Evolutionary conservation across 768 basidiomycete genomes (phyloP), one percentile per base, ranked within the genome.

Genomic region (Amanita molliuscula): DNA sequence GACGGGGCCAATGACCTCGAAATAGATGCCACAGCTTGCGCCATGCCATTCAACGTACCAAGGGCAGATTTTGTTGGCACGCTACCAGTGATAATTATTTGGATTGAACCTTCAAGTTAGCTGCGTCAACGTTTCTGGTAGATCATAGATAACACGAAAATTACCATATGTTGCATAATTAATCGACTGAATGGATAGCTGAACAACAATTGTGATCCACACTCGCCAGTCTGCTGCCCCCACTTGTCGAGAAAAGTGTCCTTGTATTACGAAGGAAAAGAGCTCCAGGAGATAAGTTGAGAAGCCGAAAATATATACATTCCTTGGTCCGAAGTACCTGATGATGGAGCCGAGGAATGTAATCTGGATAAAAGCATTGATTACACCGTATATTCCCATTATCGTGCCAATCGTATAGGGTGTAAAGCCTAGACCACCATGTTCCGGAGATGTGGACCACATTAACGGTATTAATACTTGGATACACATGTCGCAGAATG

Each of bases 401-500:
- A 79, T 73, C 11, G 65, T 62, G 10, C 82, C 82, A 26, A 84
- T 82, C 4, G 57, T 57, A 18, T 68, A 68, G 2, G 79, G 73
- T 25, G 69, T 60, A 34, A 81, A 63, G 9, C 78, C 78, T n/a
- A 82, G 69, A 0, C 81, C 82, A 16, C 82, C 81, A 4, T 73
- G 60, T 6, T 61, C 59, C 41, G 76, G 60, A 1, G 83, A 76
- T 0, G 79, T 79, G 20, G 77, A 74, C 50, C 61, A 66, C 49
- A 68, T 54, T 20, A 68, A 59, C 6, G 65, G 64, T 5, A 26
- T 5, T 23, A 47, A 25, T 11, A 38, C 46, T 26, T 48, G 46
- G 38, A 29, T 20, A 25, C 16, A 25, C 41, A 48, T 44, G 28
- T 52, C 34, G 18, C 37, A 48, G 16, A 34, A n/a, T 15, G 42